Base-by-base conservation (phyloP, 306 rosid species). In the Sindora glabra region DNA sequence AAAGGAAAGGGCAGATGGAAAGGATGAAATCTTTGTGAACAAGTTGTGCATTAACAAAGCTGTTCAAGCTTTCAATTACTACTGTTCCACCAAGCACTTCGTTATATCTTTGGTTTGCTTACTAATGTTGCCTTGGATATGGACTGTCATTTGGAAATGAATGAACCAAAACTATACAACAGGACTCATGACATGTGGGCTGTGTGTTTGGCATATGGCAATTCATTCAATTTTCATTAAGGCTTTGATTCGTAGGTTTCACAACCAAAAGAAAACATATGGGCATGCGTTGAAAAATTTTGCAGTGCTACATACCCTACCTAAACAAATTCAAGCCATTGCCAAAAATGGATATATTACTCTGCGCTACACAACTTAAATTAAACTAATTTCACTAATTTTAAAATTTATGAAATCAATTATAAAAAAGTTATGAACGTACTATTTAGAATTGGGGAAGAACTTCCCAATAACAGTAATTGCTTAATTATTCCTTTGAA, bases 181-280 rank as follows among this genome's bases (percentile, higher is more conserved):
- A 68, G 7, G 34, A 8, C 23, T 65, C 38, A 45, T 68, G 71
- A 62, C 82, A 80, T 65, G 81, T 80, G 85, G 67, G 69, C 65
- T 76, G 77, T 69, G 12, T 62, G 82, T 76, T 72, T 65, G 79
- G 77, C 63, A 34, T 24, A 63, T 9, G 47, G 36, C 82, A 69
- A 11, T 65, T 73, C 76, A 69, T 73, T 80, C 22, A 76, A 38
- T 65, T 62, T 47, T 50, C 74, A 55, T 61, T 59, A 73, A 63
- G 44, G 58, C 15, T 37, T 65, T 55, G 26, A 56, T 74, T 80
- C 54, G 38, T 33, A 60, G 64, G 67, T 62, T 69, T 71, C 68
- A 47, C 34, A 65, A 30, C 45, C 74, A 62, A 64, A 22, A 65
- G 38, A 55, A 22, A 64, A 14, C 34, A 59, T 42, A 65, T 80